Conservation (phyloP, 345 rosid genomes). For the Limnanthes douglasii region DNA sequence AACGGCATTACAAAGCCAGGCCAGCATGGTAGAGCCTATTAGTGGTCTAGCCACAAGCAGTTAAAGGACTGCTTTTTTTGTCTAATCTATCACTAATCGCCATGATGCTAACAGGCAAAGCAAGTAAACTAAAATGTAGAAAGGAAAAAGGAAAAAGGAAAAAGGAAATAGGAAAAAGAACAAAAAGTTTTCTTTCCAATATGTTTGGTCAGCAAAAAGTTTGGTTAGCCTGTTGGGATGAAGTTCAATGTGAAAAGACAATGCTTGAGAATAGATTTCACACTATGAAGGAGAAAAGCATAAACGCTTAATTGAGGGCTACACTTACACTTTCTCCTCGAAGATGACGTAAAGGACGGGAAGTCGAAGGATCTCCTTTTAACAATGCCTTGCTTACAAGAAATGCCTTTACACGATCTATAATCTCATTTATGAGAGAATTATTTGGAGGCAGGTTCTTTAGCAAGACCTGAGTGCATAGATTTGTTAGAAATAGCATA, state of each 20-base stretch:
- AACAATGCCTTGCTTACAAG: conserved; percentile 75
- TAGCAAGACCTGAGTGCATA: conserved; percentile 46
- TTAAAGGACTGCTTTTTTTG: too few relatives aligned
- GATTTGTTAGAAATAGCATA: too few relatives aligned
- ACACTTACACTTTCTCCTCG: conserved; percentile 55
- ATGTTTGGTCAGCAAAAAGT: too few relatives aligned
- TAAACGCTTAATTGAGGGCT: too few relatives aligned
- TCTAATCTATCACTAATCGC: too few relatives aligned
- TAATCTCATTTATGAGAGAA: conserved; percentile 69
- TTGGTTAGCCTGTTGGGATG: too few relatives aligned
- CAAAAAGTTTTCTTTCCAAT: too few relatives aligned
- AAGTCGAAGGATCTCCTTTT: conserved; percentile 68
- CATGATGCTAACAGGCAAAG: too few relatives aligned
- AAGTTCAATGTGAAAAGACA: too few relatives aligned
- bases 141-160: neutral
- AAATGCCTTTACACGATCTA: conserved; percentile 80
- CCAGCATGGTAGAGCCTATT: neutral
- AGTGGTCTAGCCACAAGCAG: too few relatives aligned
- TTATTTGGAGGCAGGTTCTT: conserved; percentile 92
- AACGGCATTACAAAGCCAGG: conserved; percentile 1
- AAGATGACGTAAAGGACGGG: conserved; percentile 51
- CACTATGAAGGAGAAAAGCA: too few relatives aligned
- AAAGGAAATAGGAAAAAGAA: neutral
- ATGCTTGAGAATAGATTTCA: too few relatives aligned
- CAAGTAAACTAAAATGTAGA: neutral